These are phyloP conservation scores for Thielaviopsis cerberus DNA, from an alignment of 2,329 filamentous ascomycete species.

Conservation along the genomic window DNA sequence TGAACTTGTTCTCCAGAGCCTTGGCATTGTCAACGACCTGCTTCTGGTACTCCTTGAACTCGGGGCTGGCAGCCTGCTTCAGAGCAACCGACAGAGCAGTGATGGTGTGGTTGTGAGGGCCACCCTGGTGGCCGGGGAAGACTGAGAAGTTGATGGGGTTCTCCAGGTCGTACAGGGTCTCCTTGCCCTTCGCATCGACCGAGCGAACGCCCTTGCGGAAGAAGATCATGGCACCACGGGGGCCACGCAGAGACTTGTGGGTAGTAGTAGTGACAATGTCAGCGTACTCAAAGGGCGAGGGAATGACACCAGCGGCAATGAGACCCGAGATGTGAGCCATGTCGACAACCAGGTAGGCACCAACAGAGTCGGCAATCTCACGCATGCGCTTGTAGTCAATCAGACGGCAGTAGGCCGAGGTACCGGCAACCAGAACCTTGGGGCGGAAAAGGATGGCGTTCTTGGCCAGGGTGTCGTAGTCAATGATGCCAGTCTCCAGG, in stretches of 20 bases:
- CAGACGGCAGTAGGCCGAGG: conserved; percentile 91
- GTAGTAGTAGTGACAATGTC: conserved; percentile 97
- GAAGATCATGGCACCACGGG: conserved; percentile 99
- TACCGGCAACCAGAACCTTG: conserved; percentile 90
- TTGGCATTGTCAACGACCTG: conserved; percentile 88
- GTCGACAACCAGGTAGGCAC: conserved; percentile 87
- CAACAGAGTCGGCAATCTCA: conserved; percentile 81
- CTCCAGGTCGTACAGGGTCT: conserved; percentile 83
- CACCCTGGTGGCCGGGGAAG: conserved; percentile 96
- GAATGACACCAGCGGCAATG: conserved; percentile 80
- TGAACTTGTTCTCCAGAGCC: conserved; percentile 68
- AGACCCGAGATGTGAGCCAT: conserved; percentile 98
- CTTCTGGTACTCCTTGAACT: conserved; percentile 88
- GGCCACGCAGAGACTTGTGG: conserved; percentile 95
- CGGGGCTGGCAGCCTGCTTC: conserved; percentile 75
- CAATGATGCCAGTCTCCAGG: conserved; percentile 81
- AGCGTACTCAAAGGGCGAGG: conserved; percentile 77
- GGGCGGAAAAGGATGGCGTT: conserved; percentile 82
- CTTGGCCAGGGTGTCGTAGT: conserved; percentile 85
- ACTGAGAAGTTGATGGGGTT: conserved; percentile 96
- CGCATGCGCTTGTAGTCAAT: conserved; percentile 96
- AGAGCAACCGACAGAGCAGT: conserved; percentile 87
- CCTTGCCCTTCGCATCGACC: conserved; percentile 79
- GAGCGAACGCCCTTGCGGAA: conserved; percentile 92
- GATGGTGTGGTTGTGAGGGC: conserved; percentile 98